phyloP scores from a whole-genome alignment of 805 yeast genomes.

The Starmerella stellata region DNA sequence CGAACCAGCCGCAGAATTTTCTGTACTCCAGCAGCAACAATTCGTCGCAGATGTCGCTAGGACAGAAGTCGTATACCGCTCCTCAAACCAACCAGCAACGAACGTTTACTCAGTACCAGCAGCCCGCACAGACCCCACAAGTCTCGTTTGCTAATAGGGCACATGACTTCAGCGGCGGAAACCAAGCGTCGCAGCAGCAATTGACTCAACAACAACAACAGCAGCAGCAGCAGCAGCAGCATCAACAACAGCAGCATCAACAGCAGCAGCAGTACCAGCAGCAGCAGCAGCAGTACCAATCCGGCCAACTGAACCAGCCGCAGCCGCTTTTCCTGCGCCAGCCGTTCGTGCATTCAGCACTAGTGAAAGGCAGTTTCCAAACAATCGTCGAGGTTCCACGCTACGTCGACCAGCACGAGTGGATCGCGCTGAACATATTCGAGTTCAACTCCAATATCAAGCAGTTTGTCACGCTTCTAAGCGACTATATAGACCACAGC shows the following conservation, averaged over 20 bases:
- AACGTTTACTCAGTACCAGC: not conserved
- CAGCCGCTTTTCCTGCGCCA: slow-evolving; percentile 68
- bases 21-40: slow-evolving; percentile 10
- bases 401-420: slow-evolving; percentile 84
- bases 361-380: slow-evolving; percentile 90
- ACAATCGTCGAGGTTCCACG: slow-evolving; percentile 90
- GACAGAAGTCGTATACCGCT: slow-evolving; percentile 5
- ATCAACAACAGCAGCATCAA: not conserved
- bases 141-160: not conserved
- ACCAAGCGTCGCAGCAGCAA: slow-evolving; percentile 1
- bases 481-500: slow-evolving; percentile 81
- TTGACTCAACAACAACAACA: not conserved
- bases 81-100: not conserved
- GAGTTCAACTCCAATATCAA: slow-evolving; percentile 73
- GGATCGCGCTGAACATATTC: slow-evolving; percentile 86
- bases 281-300: not conserved
- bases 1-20: not conserved
- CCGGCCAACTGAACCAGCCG: not conserved
- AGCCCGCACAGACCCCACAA: not conserved
- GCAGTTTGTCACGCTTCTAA: slow-evolving; percentile 76
- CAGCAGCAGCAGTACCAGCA: not conserved
- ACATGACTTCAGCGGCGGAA: no score
- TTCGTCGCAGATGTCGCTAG: slow-evolving; percentile 10
- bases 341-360: slow-evolving; percentile 82
- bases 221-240: slow-evolving; percentile 1